A percentile compares a stretch with the other conserved stretches of the same genome.
phyloP scores from a whole-genome alignment of 1,139 yeast species.

The Nakaseomyces bracarensis region DNA sequence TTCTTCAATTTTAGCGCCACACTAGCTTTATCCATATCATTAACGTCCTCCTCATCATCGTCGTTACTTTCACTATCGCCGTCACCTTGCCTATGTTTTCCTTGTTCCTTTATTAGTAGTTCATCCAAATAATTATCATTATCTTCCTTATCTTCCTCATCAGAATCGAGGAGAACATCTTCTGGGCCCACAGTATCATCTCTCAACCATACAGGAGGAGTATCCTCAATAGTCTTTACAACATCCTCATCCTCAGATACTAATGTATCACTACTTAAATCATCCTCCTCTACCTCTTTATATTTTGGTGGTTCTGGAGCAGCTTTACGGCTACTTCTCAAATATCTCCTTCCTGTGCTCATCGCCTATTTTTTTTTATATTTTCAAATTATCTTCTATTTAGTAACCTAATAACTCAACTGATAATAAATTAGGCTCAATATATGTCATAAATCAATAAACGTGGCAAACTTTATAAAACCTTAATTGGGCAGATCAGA shows the following conservation, averaged over 20 bases:
- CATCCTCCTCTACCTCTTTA: constrained; percentile 17
- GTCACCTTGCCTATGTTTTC: constrained; percentile 7
- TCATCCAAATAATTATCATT: constrained; percentile 15
- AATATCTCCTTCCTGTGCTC: constrained; percentile 4
- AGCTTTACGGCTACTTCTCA: constrained; percentile 2
- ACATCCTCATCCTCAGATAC: constrained; percentile 10
- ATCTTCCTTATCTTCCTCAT: constrained; percentile 20
- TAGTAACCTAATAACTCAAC: too few species aligned
- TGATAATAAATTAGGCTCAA: too few species aligned
- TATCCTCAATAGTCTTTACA: neutral
- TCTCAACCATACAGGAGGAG: constrained; percentile 24
- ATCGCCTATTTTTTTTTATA: neutral
- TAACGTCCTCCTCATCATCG: constrained; percentile 18
- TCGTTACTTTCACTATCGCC: constrained; percentile 10
- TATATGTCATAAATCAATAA: too few species aligned
- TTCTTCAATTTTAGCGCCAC: constrained; percentile 45
- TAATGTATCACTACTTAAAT: constrained; percentile 4
- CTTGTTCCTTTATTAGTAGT: constrained; percentile 6
- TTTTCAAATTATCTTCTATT: neutral
- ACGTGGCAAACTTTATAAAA: too few species aligned
- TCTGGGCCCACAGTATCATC: constrained; percentile 19
- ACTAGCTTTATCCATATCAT: constrained; percentile 20
- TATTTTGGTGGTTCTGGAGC: constrained; percentile 11
- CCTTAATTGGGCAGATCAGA: too few species aligned
- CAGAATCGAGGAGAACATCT: constrained; percentile 27